These are phyloP conservation scores for Danielia oregonensis DNA, from an alignment of 805 yeast genomes.

Conservation along the genomic window DNA sequence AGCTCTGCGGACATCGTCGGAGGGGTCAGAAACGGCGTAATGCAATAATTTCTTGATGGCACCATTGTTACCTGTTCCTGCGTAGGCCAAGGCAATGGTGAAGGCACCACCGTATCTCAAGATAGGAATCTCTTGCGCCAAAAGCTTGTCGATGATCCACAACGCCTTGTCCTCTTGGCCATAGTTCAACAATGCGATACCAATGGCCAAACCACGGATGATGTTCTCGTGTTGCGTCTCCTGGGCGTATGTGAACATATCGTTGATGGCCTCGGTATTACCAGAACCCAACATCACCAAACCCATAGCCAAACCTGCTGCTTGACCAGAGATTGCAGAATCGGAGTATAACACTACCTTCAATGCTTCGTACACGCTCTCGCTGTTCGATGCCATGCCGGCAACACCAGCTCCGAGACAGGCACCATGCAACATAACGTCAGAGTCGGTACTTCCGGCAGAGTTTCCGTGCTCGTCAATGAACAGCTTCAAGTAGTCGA, in stretches of 20 bases:
- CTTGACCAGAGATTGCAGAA: constrained; percentile 92
- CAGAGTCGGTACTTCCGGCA: constrained; percentile 67
- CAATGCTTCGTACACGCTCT: constrained; percentile 72
- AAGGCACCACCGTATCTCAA: constrained; percentile 95
- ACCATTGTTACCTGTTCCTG: constrained; percentile 88
- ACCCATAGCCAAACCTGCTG: constrained; percentile 96
- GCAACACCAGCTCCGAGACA: constrained; percentile 94
- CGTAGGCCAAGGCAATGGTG: constrained; percentile 91
- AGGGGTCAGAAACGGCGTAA: constrained; percentile 93
- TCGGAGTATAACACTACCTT: constrained; percentile 83
- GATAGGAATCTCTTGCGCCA: constrained; percentile 73
- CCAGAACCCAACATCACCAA: constrained; percentile 93
- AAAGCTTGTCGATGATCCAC: constrained; percentile 56
- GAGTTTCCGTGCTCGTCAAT: constrained; percentile 62
- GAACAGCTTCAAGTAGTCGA: constrained; percentile 71
- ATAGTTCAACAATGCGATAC: constrained; percentile 80
- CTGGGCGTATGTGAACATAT: constrained; percentile 86
- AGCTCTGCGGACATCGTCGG: constrained; percentile 95
- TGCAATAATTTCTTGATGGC: constrained; percentile 87
- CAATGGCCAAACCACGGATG: constrained; percentile 87
- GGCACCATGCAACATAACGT: constrained; percentile 91
- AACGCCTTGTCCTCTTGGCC: constrained; percentile 85
- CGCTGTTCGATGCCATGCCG: constrained; percentile 86
- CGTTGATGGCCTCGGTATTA: constrained; percentile 59
- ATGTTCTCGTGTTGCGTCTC: constrained; percentile 96